Base-by-base conservation (phyloP, 2,329 filamentous ascomycete species). In the Aspergillus sojae region DNA sequence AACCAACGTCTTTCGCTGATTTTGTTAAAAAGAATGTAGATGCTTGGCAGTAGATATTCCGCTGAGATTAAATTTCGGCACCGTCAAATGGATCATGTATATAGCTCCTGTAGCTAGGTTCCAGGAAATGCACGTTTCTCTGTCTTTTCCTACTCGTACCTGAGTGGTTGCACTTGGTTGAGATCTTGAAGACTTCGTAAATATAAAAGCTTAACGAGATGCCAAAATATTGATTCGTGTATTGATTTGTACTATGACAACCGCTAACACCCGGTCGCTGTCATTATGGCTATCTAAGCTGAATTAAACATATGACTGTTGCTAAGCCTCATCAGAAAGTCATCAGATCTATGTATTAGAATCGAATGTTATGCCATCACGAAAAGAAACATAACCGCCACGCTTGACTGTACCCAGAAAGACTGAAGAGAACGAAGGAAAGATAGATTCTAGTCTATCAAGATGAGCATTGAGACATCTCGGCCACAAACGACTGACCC, bases 401-500 rank as follows among this genome's bases (percentile, higher is more conserved):
- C 32, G 52, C 32, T 39, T 39, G 21, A 21, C n/a, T 55, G 30
- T 53, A 55, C 11, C n/a, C 26, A 26, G 36, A 26, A 56, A 48
- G 3, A 57, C 11, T 26, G 26, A 58, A 45, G 21, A 60, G 23
- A 36, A 61, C 3, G 28, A n/a, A 58, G 26, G n/a, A 6, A 48
- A 46, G 7, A 32, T 23, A 36, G 10, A 10, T 50, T 16, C 6
- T 32, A 39, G 39, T 28, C n/a, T 23, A 39, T 60, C 46, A 62
- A 48, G 43, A 52, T 77, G 28, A 79, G 82, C 70, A 86, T 83
- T 63, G 82, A 79, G n/a, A 81, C 65, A 97, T 84, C 79, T 96
- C 93, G n/a, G 86, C 85, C 58, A 96, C 92, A 75, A 97, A 97
- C 68, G 89, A 93, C 76, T 93, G 87, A 21, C 93, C 93, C 93